These are phyloP conservation scores for Scutellaria barbata DNA, from an alignment of 257 asterid species.

Conservation along the genomic window DNA sequence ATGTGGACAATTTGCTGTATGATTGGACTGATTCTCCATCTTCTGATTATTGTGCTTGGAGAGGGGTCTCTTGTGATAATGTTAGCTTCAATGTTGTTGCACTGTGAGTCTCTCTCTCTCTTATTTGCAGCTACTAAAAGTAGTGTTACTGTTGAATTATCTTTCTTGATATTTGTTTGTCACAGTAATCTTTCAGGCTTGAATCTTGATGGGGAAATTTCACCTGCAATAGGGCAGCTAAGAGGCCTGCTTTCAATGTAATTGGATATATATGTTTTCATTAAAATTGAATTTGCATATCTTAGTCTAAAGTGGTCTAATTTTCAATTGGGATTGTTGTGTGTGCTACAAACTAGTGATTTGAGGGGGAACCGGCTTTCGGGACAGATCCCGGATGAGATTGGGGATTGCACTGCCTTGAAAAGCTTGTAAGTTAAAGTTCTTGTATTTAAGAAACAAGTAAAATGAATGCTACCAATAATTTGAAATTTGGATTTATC, in stretches of 20 bases:
- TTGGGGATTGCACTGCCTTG: conserved; percentile 88
- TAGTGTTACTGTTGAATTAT: conserved; percentile 2
- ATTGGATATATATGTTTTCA: neutral
- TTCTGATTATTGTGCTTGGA: conserved; percentile 90
- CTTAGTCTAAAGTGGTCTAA: neutral
- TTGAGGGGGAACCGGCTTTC: conserved; percentile 72
- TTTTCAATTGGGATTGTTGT: neutral
- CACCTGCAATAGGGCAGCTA: conserved; percentile 90
- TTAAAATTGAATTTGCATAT: neutral
- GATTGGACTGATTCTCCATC: conserved; percentile 94
- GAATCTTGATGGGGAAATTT: conserved; percentile 93
- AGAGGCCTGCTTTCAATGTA: conserved; percentile 73
- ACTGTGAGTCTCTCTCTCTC: conserved; percentile 56
- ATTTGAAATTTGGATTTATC: no score
- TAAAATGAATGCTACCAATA: no score
- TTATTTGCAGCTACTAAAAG: neutral
- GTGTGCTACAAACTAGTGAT: conserved; percentile 53
- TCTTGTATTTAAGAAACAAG: no score
- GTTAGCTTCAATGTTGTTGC: conserved; percentile 84
- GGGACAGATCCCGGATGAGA: conserved; percentile 98
- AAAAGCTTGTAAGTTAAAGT: conserved; percentile 54
- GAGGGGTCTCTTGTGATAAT: conserved; percentile 89
- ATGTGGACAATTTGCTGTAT: conserved; percentile 88
- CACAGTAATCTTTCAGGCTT: conserved; percentile 84
- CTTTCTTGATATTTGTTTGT: neutral